These are phyloP conservation scores for Lathyrus oleraceus DNA, from an alignment of 306 rosid genomes.

Conservation along the genomic window DNA sequence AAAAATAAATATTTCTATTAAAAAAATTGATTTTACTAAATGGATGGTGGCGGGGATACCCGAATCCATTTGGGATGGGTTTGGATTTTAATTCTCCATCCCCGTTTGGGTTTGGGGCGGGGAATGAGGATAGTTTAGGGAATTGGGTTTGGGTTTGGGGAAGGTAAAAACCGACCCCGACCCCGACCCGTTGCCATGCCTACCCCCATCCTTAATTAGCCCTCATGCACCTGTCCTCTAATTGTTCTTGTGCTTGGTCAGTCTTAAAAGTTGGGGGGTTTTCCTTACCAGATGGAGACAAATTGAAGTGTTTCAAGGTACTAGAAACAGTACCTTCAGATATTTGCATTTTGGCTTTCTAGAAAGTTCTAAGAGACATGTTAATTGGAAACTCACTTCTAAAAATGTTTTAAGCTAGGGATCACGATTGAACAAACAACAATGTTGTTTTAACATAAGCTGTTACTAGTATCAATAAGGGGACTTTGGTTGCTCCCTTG, in stretches of 20 bases:
- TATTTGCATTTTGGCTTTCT: background rate
- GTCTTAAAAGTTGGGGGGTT: background rate
- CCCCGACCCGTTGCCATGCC: too few species aligned
- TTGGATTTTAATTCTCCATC: too few species aligned
- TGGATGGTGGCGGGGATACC: too few species aligned
- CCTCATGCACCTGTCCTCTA: background rate
- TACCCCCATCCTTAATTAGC: background rate
- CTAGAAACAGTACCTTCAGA: background rate
- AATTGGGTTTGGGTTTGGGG: too few species aligned
- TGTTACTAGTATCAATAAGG: background rate
- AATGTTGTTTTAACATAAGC: background rate
- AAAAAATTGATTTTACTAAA: too few species aligned
- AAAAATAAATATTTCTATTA: too few species aligned
- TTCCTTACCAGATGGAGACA: conserved; percentile 1
- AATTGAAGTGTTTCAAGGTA: background rate
- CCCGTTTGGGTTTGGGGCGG: too few species aligned
- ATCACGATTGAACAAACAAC: background rate
- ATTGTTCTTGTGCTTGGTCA: background rate
- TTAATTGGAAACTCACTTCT: background rate
- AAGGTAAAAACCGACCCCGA: too few species aligned
- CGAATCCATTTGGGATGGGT: too few species aligned
- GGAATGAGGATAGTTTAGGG: too few species aligned
- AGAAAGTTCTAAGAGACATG: background rate
- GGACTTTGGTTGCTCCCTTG: background rate
- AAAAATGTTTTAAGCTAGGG: background rate